Percentiles rank a stretch among this genome's conserved stretches.
phyloP scores from a whole-genome alignment of 495 filamentous ascomycete genomes.

The Trichoderma reesei region DNA sequence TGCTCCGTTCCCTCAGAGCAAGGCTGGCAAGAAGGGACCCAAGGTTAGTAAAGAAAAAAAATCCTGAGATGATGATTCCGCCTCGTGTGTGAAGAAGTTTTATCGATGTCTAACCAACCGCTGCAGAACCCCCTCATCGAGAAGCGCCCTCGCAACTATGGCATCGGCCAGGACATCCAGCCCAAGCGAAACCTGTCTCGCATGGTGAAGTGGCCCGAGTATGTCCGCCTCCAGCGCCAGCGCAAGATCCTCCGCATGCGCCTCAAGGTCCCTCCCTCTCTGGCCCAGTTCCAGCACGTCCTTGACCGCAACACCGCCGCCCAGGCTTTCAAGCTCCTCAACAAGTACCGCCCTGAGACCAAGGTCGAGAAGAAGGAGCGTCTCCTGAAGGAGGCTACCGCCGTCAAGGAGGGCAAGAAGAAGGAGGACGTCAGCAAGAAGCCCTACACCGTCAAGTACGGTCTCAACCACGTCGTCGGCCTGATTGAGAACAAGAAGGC shows the following conservation, averaged over 20 bases:
- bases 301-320: conserved; percentile 98
- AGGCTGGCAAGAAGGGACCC: conserved; percentile 92
- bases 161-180: conserved; percentile 98
- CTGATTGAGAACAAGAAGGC: conserved; percentile 99
- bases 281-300: conserved; percentile 94
- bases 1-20: conserved; percentile 89
- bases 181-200: conserved; percentile 93
- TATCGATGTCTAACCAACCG: conserved; percentile 16
- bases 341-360: conserved; percentile 99
- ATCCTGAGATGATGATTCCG: background rate
- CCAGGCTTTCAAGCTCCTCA: conserved; percentile 93
- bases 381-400: conserved; percentile 92
- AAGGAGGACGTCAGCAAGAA: conserved; percentile 99
- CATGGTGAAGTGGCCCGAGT: conserved; percentile 99
- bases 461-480: conserved; percentile 99
- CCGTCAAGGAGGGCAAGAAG: conserved; percentile 96
- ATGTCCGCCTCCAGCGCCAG: conserved; percentile 98
- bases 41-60: conserved; percentile 57
- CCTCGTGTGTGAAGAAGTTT: background rate
- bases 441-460: conserved; percentile 98
- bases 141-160: conserved; percentile 94
- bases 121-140: conserved; percentile 95
- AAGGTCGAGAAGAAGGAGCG: conserved; percentile 99
- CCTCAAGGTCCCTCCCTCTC: conserved; percentile 94
- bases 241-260: conserved; percentile 99